Percentiles rank a stretch among this genome's conserved stretches.
These are phyloP conservation scores for Pythium folliculosum DNA, from an alignment of 352 stramenopile species.

Conservation along the genomic window DNA sequence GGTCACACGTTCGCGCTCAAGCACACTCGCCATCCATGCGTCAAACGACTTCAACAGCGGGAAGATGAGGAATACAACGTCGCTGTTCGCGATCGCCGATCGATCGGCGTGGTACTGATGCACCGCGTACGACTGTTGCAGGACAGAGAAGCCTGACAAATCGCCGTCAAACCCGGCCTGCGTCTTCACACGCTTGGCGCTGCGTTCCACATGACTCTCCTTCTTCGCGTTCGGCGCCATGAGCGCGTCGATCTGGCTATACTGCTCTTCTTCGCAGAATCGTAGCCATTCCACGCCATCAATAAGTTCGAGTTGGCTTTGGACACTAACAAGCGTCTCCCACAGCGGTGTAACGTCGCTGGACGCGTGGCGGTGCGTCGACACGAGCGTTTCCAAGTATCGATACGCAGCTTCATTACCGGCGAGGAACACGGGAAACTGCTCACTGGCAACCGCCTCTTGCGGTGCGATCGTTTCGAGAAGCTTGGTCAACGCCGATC, in stretches of 20 bases:
- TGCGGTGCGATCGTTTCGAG: slow-evolving; percentile 15
- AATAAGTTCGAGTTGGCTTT: slow-evolving; percentile 54
- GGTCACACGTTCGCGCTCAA: slow-evolving; percentile 11
- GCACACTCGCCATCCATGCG: slow-evolving; percentile 14
- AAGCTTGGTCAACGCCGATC: slow-evolving; percentile 29
- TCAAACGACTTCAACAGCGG: slow-evolving; percentile 72
- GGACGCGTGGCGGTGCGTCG: slow-evolving; percentile 22
- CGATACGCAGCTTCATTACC: slow-evolving; percentile 54
- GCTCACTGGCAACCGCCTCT: neutral
- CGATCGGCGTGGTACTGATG: slow-evolving; percentile 75
- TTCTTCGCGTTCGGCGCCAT: slow-evolving; percentile 24
- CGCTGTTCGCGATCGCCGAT: slow-evolving; percentile 62
- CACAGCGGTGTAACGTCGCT: slow-evolving; percentile 39
- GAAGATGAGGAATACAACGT: slow-evolving; percentile 71
- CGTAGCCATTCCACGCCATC: slow-evolving; percentile 64
- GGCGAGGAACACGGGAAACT: slow-evolving; percentile 48
- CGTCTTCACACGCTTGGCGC: slow-evolving; percentile 32
- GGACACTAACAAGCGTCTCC: slow-evolving; percentile 37
- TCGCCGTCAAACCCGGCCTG: slow-evolving; percentile 32
- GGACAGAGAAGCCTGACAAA: slow-evolving; percentile 51
- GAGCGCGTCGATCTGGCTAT: slow-evolving; percentile 46
- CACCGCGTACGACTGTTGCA: slow-evolving; percentile 86
- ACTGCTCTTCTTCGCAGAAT: slow-evolving; percentile 77
- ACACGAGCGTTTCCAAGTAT: slow-evolving; percentile 30
- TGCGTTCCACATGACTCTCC: slow-evolving; percentile 9